Conservation (phyloP, 805 yeast species). For the Pichia manshurica region DNA sequence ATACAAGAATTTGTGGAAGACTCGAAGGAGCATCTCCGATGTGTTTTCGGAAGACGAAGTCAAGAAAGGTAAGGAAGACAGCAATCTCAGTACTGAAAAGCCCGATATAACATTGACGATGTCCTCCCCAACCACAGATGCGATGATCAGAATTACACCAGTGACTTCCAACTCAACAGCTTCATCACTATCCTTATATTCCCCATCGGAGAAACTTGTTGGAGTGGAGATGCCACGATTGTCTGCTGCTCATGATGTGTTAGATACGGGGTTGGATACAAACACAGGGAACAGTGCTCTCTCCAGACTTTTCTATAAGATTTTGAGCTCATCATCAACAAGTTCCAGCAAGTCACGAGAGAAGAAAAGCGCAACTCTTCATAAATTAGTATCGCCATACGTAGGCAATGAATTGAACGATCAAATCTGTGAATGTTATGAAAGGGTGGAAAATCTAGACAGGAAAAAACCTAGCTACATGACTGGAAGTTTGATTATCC, state of each 20-base stretch:
- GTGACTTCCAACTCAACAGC: background rate
- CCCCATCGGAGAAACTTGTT: background rate
- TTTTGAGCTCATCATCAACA: background rate
- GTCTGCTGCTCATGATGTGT: background rate
- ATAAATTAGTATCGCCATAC: background rate
- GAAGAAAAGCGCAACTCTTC: background rate
- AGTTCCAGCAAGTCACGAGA: too few species aligned
- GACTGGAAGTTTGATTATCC: constrained; percentile 3
- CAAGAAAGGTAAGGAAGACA: too few species aligned
- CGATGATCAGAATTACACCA: background rate
- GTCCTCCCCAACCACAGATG: background rate
- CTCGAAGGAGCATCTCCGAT: background rate
- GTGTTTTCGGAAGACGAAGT: background rate
- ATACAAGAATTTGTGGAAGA: background rate
- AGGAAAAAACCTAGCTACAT: background rate
- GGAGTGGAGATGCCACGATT: background rate
- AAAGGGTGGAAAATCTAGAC: background rate
- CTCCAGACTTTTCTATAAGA: background rate
- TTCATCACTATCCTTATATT: background rate
- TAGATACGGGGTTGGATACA: background rate
- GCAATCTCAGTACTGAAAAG: too few species aligned
- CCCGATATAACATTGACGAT: background rate
- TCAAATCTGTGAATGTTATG: background rate
- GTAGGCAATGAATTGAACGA: background rate
- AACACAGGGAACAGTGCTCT: background rate